Evolutionary conservation across 2,329 filamentous ascomycete species (phyloP).

Genomic region (Trichoderma semiorbis): DNA sequence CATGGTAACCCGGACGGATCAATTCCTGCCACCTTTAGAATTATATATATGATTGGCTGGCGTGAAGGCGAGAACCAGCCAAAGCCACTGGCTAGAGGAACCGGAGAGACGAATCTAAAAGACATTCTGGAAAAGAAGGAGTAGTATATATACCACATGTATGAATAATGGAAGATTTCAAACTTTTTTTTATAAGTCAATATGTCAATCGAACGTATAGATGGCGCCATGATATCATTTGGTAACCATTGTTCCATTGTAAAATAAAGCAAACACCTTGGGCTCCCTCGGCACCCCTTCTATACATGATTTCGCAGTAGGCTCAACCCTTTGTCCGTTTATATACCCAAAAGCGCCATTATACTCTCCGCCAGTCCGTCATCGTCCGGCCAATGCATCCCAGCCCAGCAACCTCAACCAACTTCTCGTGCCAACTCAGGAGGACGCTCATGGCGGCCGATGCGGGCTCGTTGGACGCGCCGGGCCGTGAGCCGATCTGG

Average conservation of each 20-base stretch:
- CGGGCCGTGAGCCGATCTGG: slow-evolving; percentile 62
- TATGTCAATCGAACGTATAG: neutral
- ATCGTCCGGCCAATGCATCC: slow-evolving; percentile 92
- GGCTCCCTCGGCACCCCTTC: neutral
- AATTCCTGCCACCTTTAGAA: slow-evolving; percentile 85
- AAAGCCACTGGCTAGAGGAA: slow-evolving; percentile 77
- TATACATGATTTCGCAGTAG: neutral
- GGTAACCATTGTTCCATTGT: neutral
- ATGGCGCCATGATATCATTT: neutral
- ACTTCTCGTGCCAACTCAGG: slow-evolving; percentile 97
- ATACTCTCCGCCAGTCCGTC: slow-evolving; percentile 85
- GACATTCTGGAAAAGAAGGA: slow-evolving; percentile 62
- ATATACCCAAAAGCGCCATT: slow-evolving; percentile 13
- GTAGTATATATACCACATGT: neutral
- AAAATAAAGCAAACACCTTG: slow-evolving; percentile 5
- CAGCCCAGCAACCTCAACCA: slow-evolving; percentile 87
- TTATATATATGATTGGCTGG: slow-evolving; percentile 99
- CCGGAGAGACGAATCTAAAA: slow-evolving; percentile 82
- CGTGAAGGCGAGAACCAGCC: slow-evolving; percentile 77
- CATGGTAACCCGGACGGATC: slow-evolving; percentile 77
- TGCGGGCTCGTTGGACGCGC: slow-evolving; percentile 60
- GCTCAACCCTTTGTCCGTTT: neutral
- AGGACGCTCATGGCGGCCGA: slow-evolving; percentile 93
- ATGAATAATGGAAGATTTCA: neutral
- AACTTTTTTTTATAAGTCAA: neutral